Base-by-base conservation (phyloP, 2,329 filamentous ascomycete species). In the Aspergillus japonicus region DNA sequence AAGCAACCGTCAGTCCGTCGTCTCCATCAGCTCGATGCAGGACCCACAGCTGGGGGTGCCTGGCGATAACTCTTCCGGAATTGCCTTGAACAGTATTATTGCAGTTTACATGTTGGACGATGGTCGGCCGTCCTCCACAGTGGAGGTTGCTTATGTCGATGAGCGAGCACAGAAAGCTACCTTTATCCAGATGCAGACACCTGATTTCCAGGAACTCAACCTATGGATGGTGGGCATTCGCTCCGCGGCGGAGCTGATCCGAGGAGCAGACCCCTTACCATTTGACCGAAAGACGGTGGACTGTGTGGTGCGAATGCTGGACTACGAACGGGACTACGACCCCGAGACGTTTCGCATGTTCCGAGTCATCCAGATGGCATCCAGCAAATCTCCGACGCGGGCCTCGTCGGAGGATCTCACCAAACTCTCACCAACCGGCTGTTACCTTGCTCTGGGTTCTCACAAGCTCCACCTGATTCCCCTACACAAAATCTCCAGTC, bases 381-480 rank as follows among this genome's bases (percentile, higher is more conserved):
- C 81, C 12, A 79, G 80, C 64, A 88, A 87, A 73, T 78, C 80
- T 19, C 76, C 78, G 33, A 78, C 80, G 35, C 79, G 84, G 56
- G 82, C 85, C 3, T 88, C 88, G 7, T 83, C 84, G 16, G 88
- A 90, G 60, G 88, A 90, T 65, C 72, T 90, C 48, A 81, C 85
- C 52, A 90, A 89, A 68, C 74, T 87, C 29, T 82, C 83, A 44
- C 85, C 87, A 10, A 85, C 83, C 10, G 83, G 89, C 24, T 89
- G 85, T 73, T 89, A 89, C 69, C 80, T 91, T 62, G 87, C 85
- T 6, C 82, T 91, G 69, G 88, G 88, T 21, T 81, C 88, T 33
- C 87, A 90, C 76, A 89, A 88, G 70, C 76, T 90, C 35, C 88
- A 90, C 74, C 68, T 91, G 52, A 82, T 91, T 50, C 87, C 87